Percentiles rank a stretch among this genome's conserved stretches.
phyloP scores from a whole-genome alignment of 345 rosid genomes.

The Toxicodendron radicans region DNA sequence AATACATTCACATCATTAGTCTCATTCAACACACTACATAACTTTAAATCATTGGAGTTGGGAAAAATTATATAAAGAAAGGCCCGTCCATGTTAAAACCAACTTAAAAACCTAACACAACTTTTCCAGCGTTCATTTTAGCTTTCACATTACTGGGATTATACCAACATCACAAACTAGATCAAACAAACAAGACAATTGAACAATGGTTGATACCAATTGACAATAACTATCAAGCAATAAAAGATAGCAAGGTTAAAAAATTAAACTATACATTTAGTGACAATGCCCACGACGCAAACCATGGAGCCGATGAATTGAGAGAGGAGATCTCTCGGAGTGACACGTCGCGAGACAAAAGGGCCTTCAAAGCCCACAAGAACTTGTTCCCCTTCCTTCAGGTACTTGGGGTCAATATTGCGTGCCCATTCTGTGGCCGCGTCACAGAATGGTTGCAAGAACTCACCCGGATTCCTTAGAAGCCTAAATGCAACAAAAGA shows the following conservation, averaged over 20 bases:
- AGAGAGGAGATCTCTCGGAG: conserved; percentile 94
- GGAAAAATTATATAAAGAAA: too few species aligned
- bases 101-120: too few species aligned
- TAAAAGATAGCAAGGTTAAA: not conserved
- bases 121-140: too few species aligned
- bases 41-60: too few species aligned
- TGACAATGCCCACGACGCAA: conserved; percentile 90
- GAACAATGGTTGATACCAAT: not conserved
- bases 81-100: too few species aligned
- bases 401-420: conserved; percentile 62
- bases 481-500: conserved; percentile 47
- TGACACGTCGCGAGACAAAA: conserved; percentile 89
- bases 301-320: conserved; percentile 95
- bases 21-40: too few species aligned
- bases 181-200: not conserved
- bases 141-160: too few species aligned
- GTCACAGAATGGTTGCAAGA: conserved; percentile 87
- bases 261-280: conserved; percentile 62
- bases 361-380: conserved; percentile 94
- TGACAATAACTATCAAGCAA: not conserved
- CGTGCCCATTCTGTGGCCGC: conserved; percentile 84
- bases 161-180: too few species aligned
- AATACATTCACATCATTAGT: too few species aligned
- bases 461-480: conserved; percentile 75
- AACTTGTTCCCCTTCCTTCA: conserved; percentile 84